Evolutionary conservation across 805 yeast species (phyloP).

Genomic region (Kuraishia cidri): DNA sequence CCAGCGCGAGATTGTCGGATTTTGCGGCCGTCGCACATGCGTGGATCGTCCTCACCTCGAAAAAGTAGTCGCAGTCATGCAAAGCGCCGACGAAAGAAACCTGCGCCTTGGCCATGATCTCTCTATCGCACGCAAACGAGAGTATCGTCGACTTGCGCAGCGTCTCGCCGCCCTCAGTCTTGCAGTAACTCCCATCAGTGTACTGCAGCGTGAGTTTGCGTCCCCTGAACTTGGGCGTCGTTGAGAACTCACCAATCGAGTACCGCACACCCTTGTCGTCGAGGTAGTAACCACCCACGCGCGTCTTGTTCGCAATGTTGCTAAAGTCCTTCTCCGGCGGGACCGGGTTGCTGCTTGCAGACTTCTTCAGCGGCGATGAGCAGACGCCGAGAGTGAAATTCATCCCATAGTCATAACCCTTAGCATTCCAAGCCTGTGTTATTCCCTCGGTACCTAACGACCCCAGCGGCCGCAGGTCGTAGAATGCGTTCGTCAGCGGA

Average conservation of each 20-base stretch:
- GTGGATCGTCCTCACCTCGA: slow-evolving; percentile 76
- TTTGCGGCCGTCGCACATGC: slow-evolving; percentile 80
- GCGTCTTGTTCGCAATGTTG: slow-evolving; percentile 26
- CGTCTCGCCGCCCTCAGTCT: slow-evolving; percentile 34
- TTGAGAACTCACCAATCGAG: slow-evolving; percentile 55
- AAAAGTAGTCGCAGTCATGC: slow-evolving; percentile 74
- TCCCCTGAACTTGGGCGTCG: slow-evolving; percentile 62
- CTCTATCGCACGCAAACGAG: slow-evolving; percentile 74
- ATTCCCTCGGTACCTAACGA: slow-evolving; percentile 17
- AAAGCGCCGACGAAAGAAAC: slow-evolving; percentile 62
- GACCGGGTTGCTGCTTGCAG: slow-evolving; percentile 4
- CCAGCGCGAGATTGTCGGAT: slow-evolving; percentile 52
- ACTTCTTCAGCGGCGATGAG: slow-evolving; percentile 36
- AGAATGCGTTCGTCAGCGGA: slow-evolving; percentile 34
- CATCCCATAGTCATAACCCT: slow-evolving; percentile 58
- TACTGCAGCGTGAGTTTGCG: slow-evolving; percentile 64
- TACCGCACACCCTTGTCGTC: slow-evolving; percentile 30
- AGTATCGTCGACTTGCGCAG: slow-evolving; percentile 55
- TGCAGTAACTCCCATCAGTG: slow-evolving; percentile 56
- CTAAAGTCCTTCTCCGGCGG: slow-evolving; percentile 19
- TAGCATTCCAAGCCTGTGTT: slow-evolving; percentile 51
- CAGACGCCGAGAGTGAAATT: slow-evolving; percentile 76
- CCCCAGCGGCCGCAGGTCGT: slow-evolving; percentile 31
- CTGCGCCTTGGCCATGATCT: slow-evolving; percentile 53
- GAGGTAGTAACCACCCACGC: slow-evolving; percentile 50